Evolutionary conservation across 164 flowering plant species (phyloP).

Genomic region (Dillenia suffruticosa): DNA sequence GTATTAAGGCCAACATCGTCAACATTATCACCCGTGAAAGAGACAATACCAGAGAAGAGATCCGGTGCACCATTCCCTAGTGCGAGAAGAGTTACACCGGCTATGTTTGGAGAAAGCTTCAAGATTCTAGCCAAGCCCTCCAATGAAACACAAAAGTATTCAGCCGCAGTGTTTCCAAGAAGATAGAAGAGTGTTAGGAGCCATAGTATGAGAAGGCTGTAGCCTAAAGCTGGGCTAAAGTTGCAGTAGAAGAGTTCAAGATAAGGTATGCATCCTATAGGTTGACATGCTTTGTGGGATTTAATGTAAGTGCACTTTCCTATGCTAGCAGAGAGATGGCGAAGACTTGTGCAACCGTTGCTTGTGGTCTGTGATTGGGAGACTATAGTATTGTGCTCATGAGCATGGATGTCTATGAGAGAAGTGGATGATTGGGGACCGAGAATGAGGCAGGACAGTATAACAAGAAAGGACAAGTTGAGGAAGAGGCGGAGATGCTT

Average conservation of each 20-base stretch:
- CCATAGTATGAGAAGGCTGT: slow-evolving; percentile 32
- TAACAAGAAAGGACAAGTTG: slow-evolving; percentile 36
- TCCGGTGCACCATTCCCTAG: slow-evolving; percentile 62
- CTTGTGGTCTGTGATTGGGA: not conserved
- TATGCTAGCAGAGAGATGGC: slow-evolving; percentile 12
- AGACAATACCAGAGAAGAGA: slow-evolving; percentile 44
- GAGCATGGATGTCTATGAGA: not conserved
- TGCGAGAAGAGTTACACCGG: slow-evolving; percentile 59
- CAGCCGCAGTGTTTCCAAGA: slow-evolving; percentile 44
- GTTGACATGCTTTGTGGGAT: slow-evolving; percentile 24
- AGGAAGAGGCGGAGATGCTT: slow-evolving; percentile 28
- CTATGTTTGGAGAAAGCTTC: slow-evolving; percentile 52
- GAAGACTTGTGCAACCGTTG: slow-evolving; percentile 13
- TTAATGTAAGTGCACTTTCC: slow-evolving; percentile 35
- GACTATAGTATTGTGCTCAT: not conserved
- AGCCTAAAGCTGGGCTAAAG: slow-evolving; percentile 35
- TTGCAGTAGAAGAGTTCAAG: slow-evolving; percentile 49
- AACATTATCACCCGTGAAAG: slow-evolving; percentile 33
- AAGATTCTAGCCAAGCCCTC: slow-evolving; percentile 38
- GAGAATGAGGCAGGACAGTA: slow-evolving; percentile 19
- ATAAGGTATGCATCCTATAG: slow-evolving; percentile 46
- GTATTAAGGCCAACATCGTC: slow-evolving; percentile 51
- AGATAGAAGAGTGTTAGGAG: slow-evolving; percentile 43
- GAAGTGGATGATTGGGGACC: slow-evolving; percentile 3
- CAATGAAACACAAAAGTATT: slow-evolving; percentile 45